Base-by-base conservation (phyloP, 441 rosid species). In the Geranium incanum region DNA sequence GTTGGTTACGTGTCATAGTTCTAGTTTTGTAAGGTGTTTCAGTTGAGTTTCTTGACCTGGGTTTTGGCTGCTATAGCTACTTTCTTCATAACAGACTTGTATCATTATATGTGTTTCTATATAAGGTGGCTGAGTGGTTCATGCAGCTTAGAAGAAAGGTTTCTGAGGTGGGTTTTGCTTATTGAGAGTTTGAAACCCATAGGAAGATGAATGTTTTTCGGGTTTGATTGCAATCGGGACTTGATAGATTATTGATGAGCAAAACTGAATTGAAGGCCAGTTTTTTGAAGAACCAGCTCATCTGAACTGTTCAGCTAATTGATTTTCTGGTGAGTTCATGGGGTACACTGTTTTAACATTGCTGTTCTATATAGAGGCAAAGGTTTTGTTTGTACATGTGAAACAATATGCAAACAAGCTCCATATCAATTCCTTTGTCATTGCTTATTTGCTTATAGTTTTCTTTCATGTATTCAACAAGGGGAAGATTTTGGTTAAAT, bases 61-160 rank as follows among this genome's bases (percentile, higher is more conserved):
- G 28, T 57, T 57, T 57, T 16, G 63, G 65, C 65, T 59, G 65
- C 57, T 57, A 16, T 16, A 9, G 65, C 65, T 59, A 33, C 57
- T 50, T 11, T 13, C 57, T 50, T 3, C 57, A 50, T 11, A 4
- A 13, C 4, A 3, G n/a, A 12, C 52, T 45, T 0, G 1, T 28
- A 28, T 28, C 33, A 28, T 28, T 28, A 28, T 28, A 28, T 8
- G 13, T 45, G 52, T 45, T 45, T 45, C 52, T 45, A 16, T 57
- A 59, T 50, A 11, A 50, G 16, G 8, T 38, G 41, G 41, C 8
- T 38, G 41, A 38, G 8, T 59, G 33, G 64, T 16, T 55, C 62
- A 55, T 55, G 62, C 62, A 55, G 15, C 62, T 55, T 4, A 6
- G 33, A 7, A 59, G 11, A 59, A 59, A 59, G 64, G 64, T 59